phyloP scores from a whole-genome alignment of 345 rosid species.

The Syzygium aqueum region DNA sequence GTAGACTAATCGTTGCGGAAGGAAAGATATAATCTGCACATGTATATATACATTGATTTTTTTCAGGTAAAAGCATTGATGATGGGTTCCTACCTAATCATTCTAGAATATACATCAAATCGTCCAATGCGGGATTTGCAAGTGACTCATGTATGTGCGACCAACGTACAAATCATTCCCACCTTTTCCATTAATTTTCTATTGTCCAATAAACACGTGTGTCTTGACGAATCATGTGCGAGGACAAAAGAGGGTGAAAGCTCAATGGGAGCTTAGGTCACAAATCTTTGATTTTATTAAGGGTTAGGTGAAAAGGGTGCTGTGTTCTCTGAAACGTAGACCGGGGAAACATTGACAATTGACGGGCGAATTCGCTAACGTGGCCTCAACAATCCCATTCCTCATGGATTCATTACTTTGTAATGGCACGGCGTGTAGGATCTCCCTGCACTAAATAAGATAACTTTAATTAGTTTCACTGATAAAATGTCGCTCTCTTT shows the following conservation, averaged over 20 bases:
- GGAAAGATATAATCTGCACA: background rate
- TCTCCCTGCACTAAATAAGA: background rate
- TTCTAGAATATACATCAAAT: background rate
- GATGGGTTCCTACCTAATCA: background rate
- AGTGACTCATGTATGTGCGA: background rate
- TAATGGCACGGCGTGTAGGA: background rate
- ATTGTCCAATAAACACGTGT: background rate
- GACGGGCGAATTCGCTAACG: background rate
- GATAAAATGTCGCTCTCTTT: background rate
- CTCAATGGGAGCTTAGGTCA: background rate
- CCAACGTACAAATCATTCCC: background rate
- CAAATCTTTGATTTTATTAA: background rate
- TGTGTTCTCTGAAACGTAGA: background rate
- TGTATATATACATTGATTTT: background rate
- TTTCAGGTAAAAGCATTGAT: background rate
- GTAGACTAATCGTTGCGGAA: background rate
- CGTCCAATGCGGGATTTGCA: background rate
- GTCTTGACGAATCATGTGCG: background rate
- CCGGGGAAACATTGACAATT: background rate
- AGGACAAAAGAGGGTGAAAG: background rate
- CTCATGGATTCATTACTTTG: background rate
- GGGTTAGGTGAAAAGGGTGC: conserved; percentile 1
- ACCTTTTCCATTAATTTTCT: background rate
- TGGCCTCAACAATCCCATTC: background rate
- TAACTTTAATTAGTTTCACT: background rate